Base-by-base conservation (phyloP, 2,329 filamentous ascomycete genomes). In the Ilyonectria mors-panacis region DNA sequence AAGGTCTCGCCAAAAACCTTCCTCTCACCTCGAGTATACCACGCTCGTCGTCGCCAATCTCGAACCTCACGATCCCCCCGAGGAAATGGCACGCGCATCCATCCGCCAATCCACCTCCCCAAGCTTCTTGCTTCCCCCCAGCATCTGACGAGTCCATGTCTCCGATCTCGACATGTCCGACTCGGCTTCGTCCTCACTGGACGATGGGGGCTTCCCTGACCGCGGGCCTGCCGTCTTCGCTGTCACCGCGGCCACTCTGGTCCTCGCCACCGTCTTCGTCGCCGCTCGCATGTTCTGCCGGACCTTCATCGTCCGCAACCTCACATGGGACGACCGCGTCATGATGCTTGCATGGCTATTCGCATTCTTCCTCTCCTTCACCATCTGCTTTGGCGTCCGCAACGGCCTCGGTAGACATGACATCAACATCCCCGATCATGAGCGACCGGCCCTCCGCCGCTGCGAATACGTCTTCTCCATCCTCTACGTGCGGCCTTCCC, bases 331-430 rank as follows among this genome's bases (percentile, higher is more conserved):
- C 81, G 95, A 97, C 84, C 92, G 91, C 80, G 88, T 93, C 74
- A 96, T 97, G 80, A 80, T 94, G 12, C 71, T 93, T 45, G 94
- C 94, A 62, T 97, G 94, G 95, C 73, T 89, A 13, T 78, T 94
- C 53, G 88, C 91, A 44, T 88, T 93, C 70, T 92, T 89, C 39
- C 82, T 94, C 44, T 90, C 89, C 21, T 87, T 92, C 68, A 85
- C 89, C 45, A 92, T 94, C 69, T 88, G 88, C 76, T 86, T 88
- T 69, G 91, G 89, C 35, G 87, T 89, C 6, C 83, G 82, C 44
- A 88, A 87, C 67, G 93, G 93, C 3, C 84, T 94, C 8, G 93
- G 93, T n/a, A 85, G 86, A 56, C 88, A 92, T 75, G 91, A 94
- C 76, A 74, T 67, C 2, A 79, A 94, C 74, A 90, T 94, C 35